These are phyloP conservation scores for Saposhnikovia divaricata DNA, from an alignment of 129 eudicot species.

Conservation along the genomic window DNA sequence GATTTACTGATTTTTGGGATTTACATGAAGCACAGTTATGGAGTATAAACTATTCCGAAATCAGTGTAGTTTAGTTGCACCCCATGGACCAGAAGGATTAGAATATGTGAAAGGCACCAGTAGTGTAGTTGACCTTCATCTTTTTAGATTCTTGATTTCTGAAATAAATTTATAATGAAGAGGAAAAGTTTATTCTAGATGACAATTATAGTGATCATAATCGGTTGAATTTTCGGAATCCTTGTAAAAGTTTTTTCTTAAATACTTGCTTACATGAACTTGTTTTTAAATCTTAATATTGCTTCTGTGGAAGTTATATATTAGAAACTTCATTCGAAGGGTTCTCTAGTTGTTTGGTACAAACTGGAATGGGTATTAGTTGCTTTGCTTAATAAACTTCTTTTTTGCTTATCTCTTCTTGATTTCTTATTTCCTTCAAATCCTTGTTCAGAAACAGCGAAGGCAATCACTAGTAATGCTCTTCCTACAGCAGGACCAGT, in stretches of 20 bases:
- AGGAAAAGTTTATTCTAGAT: background rate
- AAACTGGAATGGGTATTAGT: background rate
- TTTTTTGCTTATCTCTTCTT: background rate
- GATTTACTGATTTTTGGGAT: background rate
- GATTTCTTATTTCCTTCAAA: background rate
- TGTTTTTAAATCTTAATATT: background rate
- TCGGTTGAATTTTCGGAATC: background rate
- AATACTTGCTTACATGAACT: background rate
- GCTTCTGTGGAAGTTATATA: background rate
- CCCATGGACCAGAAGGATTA: background rate
- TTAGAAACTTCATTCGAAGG: background rate
- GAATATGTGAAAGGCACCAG: background rate
- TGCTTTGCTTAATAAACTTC: background rate
- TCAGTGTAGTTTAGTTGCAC: background rate
- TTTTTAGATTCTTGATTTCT: background rate
- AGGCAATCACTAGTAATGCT: slow-evolving; percentile 42
- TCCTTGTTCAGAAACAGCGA: slow-evolving; percentile 26
- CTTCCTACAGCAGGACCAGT: slow-evolving; percentile 57
- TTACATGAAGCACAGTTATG: background rate
- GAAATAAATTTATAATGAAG: background rate
- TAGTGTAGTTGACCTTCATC: background rate
- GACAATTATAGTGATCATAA: background rate
- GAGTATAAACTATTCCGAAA: background rate
- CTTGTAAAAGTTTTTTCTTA: background rate
- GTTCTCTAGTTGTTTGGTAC: background rate